phyloP scores from a whole-genome alignment of 768 basidiomycete genomes.

The Lentinula aciculospora region DNA sequence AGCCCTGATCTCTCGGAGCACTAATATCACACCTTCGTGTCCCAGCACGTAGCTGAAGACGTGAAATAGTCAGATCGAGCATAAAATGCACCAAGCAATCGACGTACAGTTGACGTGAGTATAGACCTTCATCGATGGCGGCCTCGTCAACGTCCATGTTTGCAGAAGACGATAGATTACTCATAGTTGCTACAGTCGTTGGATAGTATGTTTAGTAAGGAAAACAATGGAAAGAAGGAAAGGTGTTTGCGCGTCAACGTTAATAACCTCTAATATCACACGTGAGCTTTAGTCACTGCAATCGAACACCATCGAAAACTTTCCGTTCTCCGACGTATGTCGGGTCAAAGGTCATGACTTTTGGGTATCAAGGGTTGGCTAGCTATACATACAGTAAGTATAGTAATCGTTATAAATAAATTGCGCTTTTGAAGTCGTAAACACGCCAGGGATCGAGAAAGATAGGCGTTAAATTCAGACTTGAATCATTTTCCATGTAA shows the following conservation, averaged over 20 bases:
- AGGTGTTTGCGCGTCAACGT: background rate
- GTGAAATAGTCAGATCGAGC: slow-evolving; percentile 14
- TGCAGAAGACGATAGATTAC: slow-evolving; percentile 10
- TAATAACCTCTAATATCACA: background rate
- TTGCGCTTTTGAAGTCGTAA: background rate
- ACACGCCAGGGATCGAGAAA: background rate
- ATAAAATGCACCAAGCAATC: slow-evolving; percentile 10
- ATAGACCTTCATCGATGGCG: slow-evolving; percentile 88
- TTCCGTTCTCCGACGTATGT: background rate
- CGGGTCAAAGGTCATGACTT: background rate
- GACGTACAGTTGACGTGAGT: slow-evolving; percentile 88
- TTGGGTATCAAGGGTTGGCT: background rate
- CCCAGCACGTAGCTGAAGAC: slow-evolving; percentile 82
- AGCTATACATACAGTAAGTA: background rate
- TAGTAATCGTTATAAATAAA: background rate
- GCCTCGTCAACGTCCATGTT: slow-evolving; percentile 86
- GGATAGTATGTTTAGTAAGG: background rate
- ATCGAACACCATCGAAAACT: background rate
- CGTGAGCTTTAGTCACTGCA: background rate
- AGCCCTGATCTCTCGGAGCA: background rate
- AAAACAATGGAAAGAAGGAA: background rate
- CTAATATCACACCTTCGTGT: slow-evolving; percentile 69
- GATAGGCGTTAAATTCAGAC: background rate
- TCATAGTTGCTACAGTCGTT: slow-evolving; percentile 2
- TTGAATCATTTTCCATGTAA: too few species aligned